Conservation (phyloP, 257 asterid genomes). For the Gentiana macrophylla region DNA sequence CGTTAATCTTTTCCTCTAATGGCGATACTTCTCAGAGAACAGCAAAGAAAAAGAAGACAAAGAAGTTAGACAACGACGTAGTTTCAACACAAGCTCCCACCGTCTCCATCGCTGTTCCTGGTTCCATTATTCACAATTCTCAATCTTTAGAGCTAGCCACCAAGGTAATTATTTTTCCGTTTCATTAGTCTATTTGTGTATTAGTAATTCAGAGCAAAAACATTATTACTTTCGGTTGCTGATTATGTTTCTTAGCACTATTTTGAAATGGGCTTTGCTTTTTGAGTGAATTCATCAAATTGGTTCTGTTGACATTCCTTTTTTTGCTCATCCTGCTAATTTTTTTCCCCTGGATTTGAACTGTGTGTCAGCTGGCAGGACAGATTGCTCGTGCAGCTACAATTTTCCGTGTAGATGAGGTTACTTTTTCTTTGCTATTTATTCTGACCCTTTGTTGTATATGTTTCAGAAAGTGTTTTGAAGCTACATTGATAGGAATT, state of each 20-base stretch:
- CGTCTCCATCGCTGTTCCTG: slow-evolving; percentile 64
- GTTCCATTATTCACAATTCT: slow-evolving; percentile 71
- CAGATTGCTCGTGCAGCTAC: slow-evolving; percentile 96
- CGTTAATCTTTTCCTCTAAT: slow-evolving; percentile 12
- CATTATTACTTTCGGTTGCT: background rate
- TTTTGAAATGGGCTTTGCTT: background rate
- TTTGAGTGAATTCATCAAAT: background rate
- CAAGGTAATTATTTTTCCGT: slow-evolving; percentile 27
- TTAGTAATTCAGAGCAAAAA: background rate
- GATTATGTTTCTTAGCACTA: background rate
- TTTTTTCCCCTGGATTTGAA: background rate
- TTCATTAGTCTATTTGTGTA: too few relatives aligned
- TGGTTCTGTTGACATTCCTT: background rate
- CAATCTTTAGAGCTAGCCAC: slow-evolving; percentile 89
- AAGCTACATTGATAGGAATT: background rate
- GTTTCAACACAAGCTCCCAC: slow-evolving; percentile 37
- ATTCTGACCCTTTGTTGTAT: background rate
- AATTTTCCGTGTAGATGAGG: slow-evolving; percentile 87
- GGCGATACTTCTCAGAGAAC: slow-evolving; percentile 37
- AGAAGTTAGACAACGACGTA: slow-evolving; percentile 14
- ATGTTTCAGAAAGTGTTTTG: background rate
- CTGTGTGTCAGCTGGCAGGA: slow-evolving; percentile 81
- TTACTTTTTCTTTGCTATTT: slow-evolving; percentile 10
- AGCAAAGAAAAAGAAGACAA: slow-evolving; percentile 26
- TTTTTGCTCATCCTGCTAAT: background rate